Percentiles rank a stretch among this genome's conserved stretches.
These are phyloP conservation scores for Candida michaelii DNA, from an alignment of 805 yeast species.

Conservation along the genomic window DNA sequence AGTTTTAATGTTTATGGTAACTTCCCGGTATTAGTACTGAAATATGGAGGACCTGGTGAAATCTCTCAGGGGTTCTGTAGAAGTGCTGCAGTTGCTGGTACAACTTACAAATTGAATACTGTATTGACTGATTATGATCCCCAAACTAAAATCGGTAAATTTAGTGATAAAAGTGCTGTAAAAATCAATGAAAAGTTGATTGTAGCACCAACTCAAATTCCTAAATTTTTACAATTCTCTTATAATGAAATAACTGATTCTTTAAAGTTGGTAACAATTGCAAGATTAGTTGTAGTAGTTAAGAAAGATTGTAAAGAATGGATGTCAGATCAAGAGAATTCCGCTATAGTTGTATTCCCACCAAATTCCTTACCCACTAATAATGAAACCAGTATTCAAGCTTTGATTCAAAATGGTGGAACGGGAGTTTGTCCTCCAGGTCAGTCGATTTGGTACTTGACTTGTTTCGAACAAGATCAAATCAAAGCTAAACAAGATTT, in stretches of 20 bases:
- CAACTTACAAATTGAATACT: slow-evolving; percentile 84
- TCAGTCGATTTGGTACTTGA: slow-evolving; percentile 86
- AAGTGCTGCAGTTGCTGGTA: slow-evolving; percentile 97
- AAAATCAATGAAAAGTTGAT: slow-evolving; percentile 78
- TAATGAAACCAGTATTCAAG: slow-evolving; percentile 79
- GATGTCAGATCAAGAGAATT: slow-evolving; percentile 82
- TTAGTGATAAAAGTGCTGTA: slow-evolving; percentile 73
- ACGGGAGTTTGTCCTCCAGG: slow-evolving; percentile 86
- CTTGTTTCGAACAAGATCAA: slow-evolving; percentile 67
- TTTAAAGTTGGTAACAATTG: slow-evolving; percentile 52
- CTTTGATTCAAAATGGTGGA: slow-evolving; percentile 81
- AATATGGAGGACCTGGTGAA: slow-evolving; percentile 96
- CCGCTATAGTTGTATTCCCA: slow-evolving; percentile 91
- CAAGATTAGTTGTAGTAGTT: slow-evolving; percentile 79
- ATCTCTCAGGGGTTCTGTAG: slow-evolving; percentile 95
- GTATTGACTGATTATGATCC: slow-evolving; percentile 65
- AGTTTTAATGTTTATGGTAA: slow-evolving; percentile 92
- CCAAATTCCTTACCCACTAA: slow-evolving; percentile 68
- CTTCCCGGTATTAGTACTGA: slow-evolving; percentile 88
- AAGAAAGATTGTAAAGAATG: slow-evolving; percentile 87
- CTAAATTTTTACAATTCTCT: slow-evolving; percentile 42
- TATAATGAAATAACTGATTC: slow-evolving; percentile 42
- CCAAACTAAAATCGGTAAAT: slow-evolving; percentile 61
- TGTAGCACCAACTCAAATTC: slow-evolving; percentile 66
- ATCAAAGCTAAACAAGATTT: slow-evolving; percentile 72